Conservation (phyloP, 169 alveolate genomes). For the Eimeria sp. region DNA sequence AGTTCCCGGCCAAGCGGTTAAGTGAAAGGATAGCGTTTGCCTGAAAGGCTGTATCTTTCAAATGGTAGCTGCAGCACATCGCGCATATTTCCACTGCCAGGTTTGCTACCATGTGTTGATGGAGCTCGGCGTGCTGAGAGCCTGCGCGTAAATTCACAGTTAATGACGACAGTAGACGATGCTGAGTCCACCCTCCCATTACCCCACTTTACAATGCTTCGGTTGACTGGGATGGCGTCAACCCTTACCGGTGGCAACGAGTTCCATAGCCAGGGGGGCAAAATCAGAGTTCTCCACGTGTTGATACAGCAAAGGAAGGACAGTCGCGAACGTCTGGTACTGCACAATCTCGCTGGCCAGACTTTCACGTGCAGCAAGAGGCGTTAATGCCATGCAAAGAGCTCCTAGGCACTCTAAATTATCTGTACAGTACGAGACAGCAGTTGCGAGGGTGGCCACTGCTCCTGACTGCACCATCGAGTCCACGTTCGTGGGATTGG, state of each 20-base stretch:
- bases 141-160: slow-evolving; percentile 83
- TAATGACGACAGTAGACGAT: not conserved
- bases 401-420: slow-evolving; percentile 92
- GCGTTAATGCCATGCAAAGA: slow-evolving; percentile 92
- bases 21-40: slow-evolving; percentile 91
- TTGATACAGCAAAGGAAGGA: slow-evolving; percentile 92
- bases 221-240: not conserved
- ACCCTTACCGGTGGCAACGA: slow-evolving; percentile 78
- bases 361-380: slow-evolving; percentile 89
- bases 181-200: not conserved
- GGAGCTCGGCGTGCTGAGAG: slow-evolving; percentile 93
- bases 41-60: slow-evolving; percentile 91
- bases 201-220: not conserved
- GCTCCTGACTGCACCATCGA: slow-evolving; percentile 93
- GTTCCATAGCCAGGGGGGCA: slow-evolving; percentile 85
- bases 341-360: slow-evolving; percentile 87
- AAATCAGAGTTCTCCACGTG: slow-evolving; percentile 89
- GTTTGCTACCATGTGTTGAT: slow-evolving; percentile 91
- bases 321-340: slow-evolving; percentile 89
- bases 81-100: slow-evolving; percentile 94
- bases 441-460: slow-evolving; percentile 93
- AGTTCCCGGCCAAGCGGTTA: slow-evolving; percentile 91
- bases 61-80: slow-evolving; percentile 94
- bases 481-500: slow-evolving; percentile 92
- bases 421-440: slow-evolving; percentile 91